These are phyloP conservation scores for Dictyostelium citrinum DNA, from an alignment of 78 protist genomes.

Conservation along the genomic window DNA sequence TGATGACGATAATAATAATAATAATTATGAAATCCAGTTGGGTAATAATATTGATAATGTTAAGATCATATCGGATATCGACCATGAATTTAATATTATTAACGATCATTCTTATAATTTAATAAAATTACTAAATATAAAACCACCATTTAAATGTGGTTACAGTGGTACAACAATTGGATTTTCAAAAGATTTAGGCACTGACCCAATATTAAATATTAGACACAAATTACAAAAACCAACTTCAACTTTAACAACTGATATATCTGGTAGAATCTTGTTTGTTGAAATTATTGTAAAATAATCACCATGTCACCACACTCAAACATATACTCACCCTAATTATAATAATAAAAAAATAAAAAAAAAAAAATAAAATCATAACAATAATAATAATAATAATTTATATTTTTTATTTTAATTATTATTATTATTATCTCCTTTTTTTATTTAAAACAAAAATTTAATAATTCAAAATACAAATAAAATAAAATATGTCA, in stretches of 20 bases:
- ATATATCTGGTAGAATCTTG: not conserved
- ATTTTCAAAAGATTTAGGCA: not conserved
- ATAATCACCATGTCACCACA: not conserved
- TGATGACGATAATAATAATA: not conserved
- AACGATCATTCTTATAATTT: not conserved
- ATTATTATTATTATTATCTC: too few relatives aligned
- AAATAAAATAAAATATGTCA: not conserved
- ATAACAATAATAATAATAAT: too few relatives aligned
- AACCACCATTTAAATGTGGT: not conserved
- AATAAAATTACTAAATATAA: not conserved
- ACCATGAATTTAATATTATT: not conserved
- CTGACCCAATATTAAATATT: not conserved
- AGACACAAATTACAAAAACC: not conserved
- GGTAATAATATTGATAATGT: not conserved
- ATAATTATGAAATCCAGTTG: not conserved
- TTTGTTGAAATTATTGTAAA: not conserved
- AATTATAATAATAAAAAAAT: not conserved
- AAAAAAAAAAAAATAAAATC: not conserved
- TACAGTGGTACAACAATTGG: not conserved
- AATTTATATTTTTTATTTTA: too few relatives aligned
- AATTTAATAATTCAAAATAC: too few relatives aligned
- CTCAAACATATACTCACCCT: not conserved
- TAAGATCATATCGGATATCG: not conserved
- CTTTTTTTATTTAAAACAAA: too few relatives aligned
- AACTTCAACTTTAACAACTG: not conserved